These are phyloP conservation scores for Mycothermus thermophilus DNA, from an alignment of 495 filamentous ascomycete genomes.

Conservation along the genomic window DNA sequence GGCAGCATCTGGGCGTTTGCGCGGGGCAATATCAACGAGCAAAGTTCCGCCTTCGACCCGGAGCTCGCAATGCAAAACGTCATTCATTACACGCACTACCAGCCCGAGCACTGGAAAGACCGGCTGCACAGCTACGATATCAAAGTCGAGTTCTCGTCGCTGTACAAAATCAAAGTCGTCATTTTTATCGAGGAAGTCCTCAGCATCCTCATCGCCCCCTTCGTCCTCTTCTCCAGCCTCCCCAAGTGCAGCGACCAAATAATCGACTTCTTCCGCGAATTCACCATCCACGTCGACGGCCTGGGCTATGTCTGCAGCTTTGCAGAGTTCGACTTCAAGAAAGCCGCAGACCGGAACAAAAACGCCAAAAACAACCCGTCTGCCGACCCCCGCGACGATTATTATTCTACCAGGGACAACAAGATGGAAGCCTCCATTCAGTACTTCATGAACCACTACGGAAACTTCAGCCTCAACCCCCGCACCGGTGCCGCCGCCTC, in stretches of 20 bases:
- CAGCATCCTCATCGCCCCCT: slow-evolving; percentile 81
- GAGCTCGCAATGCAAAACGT: slow-evolving; percentile 78
- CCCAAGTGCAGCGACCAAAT: slow-evolving; percentile 84
- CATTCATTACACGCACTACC: slow-evolving; percentile 82
- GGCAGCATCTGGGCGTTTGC: slow-evolving; percentile 64
- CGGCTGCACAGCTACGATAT: slow-evolving; percentile 79
- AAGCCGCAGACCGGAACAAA: slow-evolving; percentile 40
- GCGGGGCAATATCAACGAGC: slow-evolving; percentile 67
- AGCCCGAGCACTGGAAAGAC: slow-evolving; percentile 74
- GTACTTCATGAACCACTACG: slow-evolving; percentile 85
- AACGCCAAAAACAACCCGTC: slow-evolving; percentile 19
- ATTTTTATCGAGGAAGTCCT: slow-evolving; percentile 89
- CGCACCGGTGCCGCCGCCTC: slow-evolving; percentile 34
- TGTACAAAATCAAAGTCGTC: slow-evolving; percentile 78
- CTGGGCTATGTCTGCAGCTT: slow-evolving; percentile 93
- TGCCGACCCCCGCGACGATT: slow-evolving; percentile 70
- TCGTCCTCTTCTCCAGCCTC: slow-evolving; percentile 75
- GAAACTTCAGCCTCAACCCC: slow-evolving; percentile 58
- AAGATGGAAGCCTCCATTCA: slow-evolving; percentile 96
- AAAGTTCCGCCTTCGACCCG: slow-evolving; percentile 81
- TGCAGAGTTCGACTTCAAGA: slow-evolving; percentile 96
- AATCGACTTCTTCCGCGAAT: slow-evolving; percentile 95
- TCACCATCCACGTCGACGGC: slow-evolving; percentile 92
- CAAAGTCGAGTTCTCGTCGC: slow-evolving; percentile 66
- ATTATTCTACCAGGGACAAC: slow-evolving; percentile 85